Evolutionary conservation across 805 yeast genomes (phyloP), one percentile per base, ranked within the genome.

Genomic region (Metschnikowia baotianmanensis): DNA sequence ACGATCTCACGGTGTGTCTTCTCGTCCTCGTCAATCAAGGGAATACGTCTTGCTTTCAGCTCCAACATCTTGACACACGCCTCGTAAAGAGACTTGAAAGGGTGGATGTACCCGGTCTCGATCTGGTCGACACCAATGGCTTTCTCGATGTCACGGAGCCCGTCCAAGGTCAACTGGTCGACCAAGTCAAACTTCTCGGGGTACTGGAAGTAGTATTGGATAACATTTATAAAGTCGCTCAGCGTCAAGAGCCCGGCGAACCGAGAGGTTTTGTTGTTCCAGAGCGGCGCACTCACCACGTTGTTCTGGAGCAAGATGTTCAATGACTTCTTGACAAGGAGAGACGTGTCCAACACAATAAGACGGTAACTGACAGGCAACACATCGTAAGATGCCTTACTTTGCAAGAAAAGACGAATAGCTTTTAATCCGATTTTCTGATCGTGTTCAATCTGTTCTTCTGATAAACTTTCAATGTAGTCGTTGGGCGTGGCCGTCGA

Each of bases 211-310:
- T 90, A 91, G 65, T 90, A 93, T 59, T 89, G 96, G 47, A 93
- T 88, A 39, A 91, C 97, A 55, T 93, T 91, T 50, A 93, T 86
- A 62, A 89, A 93, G 67, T 93, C 99, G 29, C 86, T 78, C 13
- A 95, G 81, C 4, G 98, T 93, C 54, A 93, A 71, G 47, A 93
- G 75, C 3, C 99, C 99, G 2, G 97, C 97, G 70, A 93, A 93
- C 55, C 85, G 75, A 12, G 96, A 85, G 12, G 86, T 80, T 56
- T 83, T 78, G 43, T 91, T 83, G 63, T 91, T 86, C 99, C 99
- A 93, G 38, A 93, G 70, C 3, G 99, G 99, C 4, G 98, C 98
- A 40, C 95, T 83, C 23, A 93, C 97, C 56, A 93, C 88, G 59
- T 87, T 86, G 62, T 93, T 93, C 59, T 93, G 98, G 38, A 93